These are phyloP conservation scores for Colletotrichum gloeosporioides DNA, from an alignment of 2,329 filamentous ascomycete genomes.

Conservation along the genomic window DNA sequence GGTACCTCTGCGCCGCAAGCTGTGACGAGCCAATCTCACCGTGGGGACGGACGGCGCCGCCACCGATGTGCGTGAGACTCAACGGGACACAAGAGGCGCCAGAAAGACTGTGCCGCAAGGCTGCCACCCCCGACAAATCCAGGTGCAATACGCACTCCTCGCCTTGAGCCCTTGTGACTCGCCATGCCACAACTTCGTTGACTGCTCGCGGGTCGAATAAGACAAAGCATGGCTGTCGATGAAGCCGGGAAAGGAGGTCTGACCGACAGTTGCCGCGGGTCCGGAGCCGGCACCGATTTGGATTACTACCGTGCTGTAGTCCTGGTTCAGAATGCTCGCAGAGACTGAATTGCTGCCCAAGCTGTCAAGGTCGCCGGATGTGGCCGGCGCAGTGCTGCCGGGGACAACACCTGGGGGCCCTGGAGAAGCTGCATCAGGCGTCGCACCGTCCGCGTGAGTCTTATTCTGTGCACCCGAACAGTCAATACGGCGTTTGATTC, in stretches of 20 bases:
- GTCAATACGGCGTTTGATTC: not conserved
- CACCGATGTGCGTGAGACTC: too few species aligned
- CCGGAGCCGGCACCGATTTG: too few species aligned
- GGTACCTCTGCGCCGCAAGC: too few species aligned
- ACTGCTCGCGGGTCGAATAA: rapidly evolving
- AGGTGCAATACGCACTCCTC: rapidly evolving
- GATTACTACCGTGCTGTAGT: rapidly evolving
- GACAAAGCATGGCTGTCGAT: not conserved
- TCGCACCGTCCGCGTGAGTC: rapidly evolving
- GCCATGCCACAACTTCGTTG: not conserved
- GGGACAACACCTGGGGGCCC: too few species aligned
- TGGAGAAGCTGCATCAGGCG: not conserved
- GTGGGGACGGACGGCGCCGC: too few species aligned
- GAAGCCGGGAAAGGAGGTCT: not conserved
- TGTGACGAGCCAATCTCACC: too few species aligned
- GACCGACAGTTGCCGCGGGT: rapidly evolving
- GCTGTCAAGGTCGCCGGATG: not conserved
- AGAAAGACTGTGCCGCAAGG: not conserved
- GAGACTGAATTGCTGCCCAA: not conserved
- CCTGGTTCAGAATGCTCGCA: rapidly evolving
- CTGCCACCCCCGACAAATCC: not conserved
- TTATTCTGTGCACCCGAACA: rapidly evolving
- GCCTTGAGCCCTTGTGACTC: rapidly evolving
- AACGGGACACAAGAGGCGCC: rapidly evolving
- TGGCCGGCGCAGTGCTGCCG: not conserved